Base-by-base conservation (phyloP, 1,139 yeast species). In the Kodamaea suecica region DNA sequence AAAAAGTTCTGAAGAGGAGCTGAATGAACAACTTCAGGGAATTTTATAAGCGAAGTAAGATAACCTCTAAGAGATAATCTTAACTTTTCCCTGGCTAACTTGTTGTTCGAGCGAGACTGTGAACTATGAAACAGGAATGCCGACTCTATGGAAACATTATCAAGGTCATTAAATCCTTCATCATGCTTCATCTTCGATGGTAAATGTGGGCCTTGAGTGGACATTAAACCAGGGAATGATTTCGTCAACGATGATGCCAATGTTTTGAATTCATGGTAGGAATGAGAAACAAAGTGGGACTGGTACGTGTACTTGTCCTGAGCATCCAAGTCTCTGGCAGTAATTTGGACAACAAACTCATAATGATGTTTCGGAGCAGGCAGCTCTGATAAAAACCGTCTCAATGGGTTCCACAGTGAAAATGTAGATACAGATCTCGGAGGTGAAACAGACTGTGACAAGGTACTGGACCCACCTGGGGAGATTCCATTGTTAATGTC, bases 31-130 rank as follows among this genome's bases (percentile, higher is more conserved):
- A 86, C 68, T 34, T 79, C 84, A 2, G 77, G 69, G 31, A 74
- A 73, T 23, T 70, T 63, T 4, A 76, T 50, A 13, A 88, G 58
- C 4, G 70, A 57, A 27, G 71, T 65, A 35, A 90, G 50, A 51
- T 84, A 90, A 0, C 90, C 86, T 36, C 97, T 66, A 27, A 90
- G 61, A 0, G 94, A 76, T 13, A 87, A 69, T 30, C 97, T 65
- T 44, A 86, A 72, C 45, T 78, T 80, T 54, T 90, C 97, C 29
- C 69, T 51, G 6, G 48, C 48, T 24, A 63, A 48, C 14, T 30
- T 31, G 15, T 17, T 12, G 12, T 30, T 15, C 27, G n/a, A n/a
- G n/a, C n/a, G n/a, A n/a, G n/a, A n/a, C n/a, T n/a, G n/a, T n/a
- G n/a, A n/a, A n/a, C n/a, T n/a, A n/a, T n/a, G n/a, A n/a, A n/a